Evolutionary conservation across 2,329 filamentous ascomycete species (phyloP).

Genomic region (Chrysoporthe puriensis): DNA sequence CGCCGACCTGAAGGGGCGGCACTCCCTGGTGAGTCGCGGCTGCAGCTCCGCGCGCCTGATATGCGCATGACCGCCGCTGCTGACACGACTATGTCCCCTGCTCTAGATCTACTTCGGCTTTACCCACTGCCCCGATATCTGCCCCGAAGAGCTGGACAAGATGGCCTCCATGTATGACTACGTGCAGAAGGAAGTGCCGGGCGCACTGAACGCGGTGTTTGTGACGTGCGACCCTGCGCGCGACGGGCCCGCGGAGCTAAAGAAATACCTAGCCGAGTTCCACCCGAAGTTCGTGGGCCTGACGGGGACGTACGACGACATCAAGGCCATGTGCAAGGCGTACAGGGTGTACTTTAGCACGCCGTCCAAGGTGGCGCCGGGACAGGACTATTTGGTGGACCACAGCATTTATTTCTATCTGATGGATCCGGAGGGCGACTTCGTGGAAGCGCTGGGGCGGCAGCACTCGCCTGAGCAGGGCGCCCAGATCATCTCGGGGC

Average conservation of each 20-base stretch:
- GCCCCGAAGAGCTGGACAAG: slow-evolving; percentile 98
- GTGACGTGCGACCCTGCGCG: slow-evolving; percentile 94
- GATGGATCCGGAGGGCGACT: slow-evolving; percentile 98
- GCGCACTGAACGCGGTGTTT: slow-evolving; percentile 76
- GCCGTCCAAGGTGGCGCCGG: slow-evolving; percentile 82
- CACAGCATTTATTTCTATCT: slow-evolving; percentile 99
- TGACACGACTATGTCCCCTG: slow-evolving; percentile 12
- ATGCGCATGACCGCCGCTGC: background rate
- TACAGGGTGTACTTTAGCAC: slow-evolving; percentile 98
- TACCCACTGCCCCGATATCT: slow-evolving; percentile 97
- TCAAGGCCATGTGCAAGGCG: slow-evolving; percentile 92
- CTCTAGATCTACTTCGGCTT: slow-evolving; percentile 94
- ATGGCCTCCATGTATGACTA: slow-evolving; percentile 95
- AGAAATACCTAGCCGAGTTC: slow-evolving; percentile 88
- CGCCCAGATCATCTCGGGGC: slow-evolving; percentile 80
- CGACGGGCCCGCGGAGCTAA: slow-evolving; percentile 83
- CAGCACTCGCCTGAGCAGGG: slow-evolving; percentile 91
- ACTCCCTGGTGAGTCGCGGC: slow-evolving; percentile 65
- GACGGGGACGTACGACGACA: slow-evolving; percentile 90
- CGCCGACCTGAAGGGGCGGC: slow-evolving; percentile 83
- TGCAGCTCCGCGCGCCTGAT: background rate
- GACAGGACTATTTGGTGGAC: slow-evolving; percentile 96
- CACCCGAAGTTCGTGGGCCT: slow-evolving; percentile 84
- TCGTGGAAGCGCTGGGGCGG: slow-evolving; percentile 93
- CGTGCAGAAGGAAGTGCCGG: slow-evolving; percentile 56